Conservation (phyloP, 1,284 basidiomycete genomes). For the Ganoderma lucidum region DNA sequence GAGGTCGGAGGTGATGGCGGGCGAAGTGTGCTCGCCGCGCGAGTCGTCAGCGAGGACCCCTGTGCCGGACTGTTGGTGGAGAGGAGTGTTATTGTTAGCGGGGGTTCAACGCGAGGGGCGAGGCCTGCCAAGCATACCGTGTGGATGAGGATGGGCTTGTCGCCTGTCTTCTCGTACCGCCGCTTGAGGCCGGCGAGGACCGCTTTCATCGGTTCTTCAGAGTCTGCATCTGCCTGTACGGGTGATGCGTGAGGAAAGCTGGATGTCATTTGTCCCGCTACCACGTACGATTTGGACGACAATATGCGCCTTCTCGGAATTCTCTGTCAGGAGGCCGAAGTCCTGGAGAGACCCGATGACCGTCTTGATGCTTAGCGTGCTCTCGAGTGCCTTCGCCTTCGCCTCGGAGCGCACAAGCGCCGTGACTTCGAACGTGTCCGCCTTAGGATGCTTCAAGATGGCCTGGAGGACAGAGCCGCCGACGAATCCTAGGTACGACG, state of each 20-base stretch:
- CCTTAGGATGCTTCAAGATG: constrained; percentile 26
- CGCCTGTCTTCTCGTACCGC: constrained; percentile 18
- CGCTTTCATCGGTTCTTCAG: constrained; percentile 30
- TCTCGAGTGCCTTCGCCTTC: constrained; percentile 36
- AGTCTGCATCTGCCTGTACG: constrained; percentile 51
- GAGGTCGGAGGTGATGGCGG: constrained; percentile 43
- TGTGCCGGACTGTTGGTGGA: constrained; percentile 44
- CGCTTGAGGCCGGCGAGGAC: constrained; percentile 27
- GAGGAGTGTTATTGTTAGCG: neutral
- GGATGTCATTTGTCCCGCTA: neutral
- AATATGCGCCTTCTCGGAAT: constrained; percentile 33
- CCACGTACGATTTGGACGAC: constrained; percentile 33
- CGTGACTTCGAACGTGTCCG: constrained; percentile 28
- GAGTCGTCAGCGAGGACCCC: constrained; percentile 28
- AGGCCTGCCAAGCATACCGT: constrained; percentile 45
- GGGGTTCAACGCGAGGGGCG: neutral
- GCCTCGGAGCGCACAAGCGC: constrained; percentile 29
- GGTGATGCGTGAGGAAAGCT: neutral
- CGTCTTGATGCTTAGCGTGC: constrained; percentile 33
- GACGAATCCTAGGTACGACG: constrained; percentile 31
- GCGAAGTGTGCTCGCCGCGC: constrained; percentile 22
- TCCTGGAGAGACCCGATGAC: constrained; percentile 35
- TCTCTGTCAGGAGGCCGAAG: constrained; percentile 26
- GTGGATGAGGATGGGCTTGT: constrained; percentile 49
- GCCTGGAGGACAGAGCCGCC: constrained; percentile 31